These are phyloP conservation scores for Diversispora eburnea DNA, from an alignment of 192 early-diverging fungal genomes.

Conservation along the genomic window DNA sequence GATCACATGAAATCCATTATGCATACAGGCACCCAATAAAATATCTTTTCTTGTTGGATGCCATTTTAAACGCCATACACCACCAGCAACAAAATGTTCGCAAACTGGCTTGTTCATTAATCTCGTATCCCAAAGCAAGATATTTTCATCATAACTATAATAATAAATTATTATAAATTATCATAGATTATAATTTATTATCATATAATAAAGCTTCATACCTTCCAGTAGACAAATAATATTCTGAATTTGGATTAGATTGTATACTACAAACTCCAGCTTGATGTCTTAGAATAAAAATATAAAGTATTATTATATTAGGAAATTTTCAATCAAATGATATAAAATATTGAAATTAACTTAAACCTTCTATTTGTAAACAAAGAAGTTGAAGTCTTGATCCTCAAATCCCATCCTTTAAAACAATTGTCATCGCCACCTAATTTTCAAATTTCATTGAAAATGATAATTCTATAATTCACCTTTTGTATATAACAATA, in stretches of 20 bases:
- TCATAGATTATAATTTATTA: neutral
- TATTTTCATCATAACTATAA: constrained; percentile 83
- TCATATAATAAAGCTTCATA: constrained; percentile 25
- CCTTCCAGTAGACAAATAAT: constrained; percentile 84
- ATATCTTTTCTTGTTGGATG: constrained; percentile 64
- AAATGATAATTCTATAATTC: neutral
- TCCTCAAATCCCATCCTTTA: constrained; percentile 85
- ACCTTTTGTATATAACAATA: neutral
- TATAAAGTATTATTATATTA: no score
- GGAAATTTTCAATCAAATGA: no score
- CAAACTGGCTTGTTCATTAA: constrained; percentile 70
- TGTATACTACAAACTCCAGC: constrained; percentile 92
- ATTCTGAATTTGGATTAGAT: constrained; percentile 70
- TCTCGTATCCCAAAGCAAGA: constrained; percentile 90
- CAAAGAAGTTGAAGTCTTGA: constrained; percentile 44
- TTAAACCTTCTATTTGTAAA: constrained; percentile 61
- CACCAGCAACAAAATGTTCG: constrained; percentile 73
- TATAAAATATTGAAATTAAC: neutral
- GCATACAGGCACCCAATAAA: constrained; percentile 86
- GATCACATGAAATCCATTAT: constrained; percentile 84
- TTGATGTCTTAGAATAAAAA: constrained; percentile 52
- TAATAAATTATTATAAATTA: constrained; percentile 11
- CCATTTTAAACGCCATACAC: constrained; percentile 95
- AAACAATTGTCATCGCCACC: constrained; percentile 86
- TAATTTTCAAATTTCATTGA: neutral